Evolutionary conservation across 2,329 filamentous ascomycete species (phyloP), one percentile per base, ranked within the genome.

Genomic region (Nannizziopsis arthrosporioides): DNA sequence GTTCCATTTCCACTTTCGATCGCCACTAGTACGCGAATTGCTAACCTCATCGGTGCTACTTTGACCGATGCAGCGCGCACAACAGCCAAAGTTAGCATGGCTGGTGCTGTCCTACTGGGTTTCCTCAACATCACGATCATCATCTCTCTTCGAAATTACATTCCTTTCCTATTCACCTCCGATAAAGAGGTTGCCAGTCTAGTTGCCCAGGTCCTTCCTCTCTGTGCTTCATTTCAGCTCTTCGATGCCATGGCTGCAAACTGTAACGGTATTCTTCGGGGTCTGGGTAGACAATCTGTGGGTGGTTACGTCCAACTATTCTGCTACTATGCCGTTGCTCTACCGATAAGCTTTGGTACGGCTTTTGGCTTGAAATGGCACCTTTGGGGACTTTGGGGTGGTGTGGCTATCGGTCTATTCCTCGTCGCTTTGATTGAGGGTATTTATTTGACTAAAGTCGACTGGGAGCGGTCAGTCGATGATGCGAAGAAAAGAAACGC

Each of bases 1-100:
- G 81, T 96, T 42, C 88, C 90, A 0, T 96, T 96, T 68, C 85
- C 90, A 0, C 77, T 95, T 51, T 85, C 83, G 30, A 90, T 96
- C 50, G 89, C 90, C 2, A 80, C 84, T 0, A 90, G 84, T 10
- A 96, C 90, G 0, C 81, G 90, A 1, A 80, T 95, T 11, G 90
- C 89, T 14, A 96, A 95, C 58, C 70, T 96, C 31, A 93, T 96
- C 53, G 92, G 90, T 7, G 89, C 90, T 0, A 83, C 82, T 1
- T 74, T 95, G 9, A 81, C 85, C 2, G 80, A 82, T 40, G 84
- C 89, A 0, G 89, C 89, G 12, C 86, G 82, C 61, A 84, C 78
- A 2, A 84, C 84, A 0, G 84, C 84, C n/a, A 81, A 78, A 64
- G 88, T 94, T 48, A 82, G 80, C 3, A 74, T 93, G 53, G 71